A percentile compares a stretch with the other conserved stretches of the same genome.
These are phyloP conservation scores for Porodaedalea pini DNA, from an alignment of 1,284 basidiomycete genomes.

Conservation along the genomic window DNA sequence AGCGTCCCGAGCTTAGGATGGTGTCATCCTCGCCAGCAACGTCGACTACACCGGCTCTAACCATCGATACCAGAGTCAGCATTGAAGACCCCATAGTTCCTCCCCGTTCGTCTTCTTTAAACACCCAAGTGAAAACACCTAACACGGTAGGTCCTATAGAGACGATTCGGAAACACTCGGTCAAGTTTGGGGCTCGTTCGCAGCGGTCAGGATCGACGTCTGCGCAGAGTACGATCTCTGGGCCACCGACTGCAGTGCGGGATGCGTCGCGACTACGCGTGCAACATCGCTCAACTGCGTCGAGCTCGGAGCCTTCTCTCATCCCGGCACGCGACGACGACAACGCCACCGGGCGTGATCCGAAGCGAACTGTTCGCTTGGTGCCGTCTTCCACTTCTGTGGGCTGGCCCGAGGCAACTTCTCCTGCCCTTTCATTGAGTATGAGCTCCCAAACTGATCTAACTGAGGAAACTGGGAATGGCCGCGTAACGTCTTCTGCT, in stretches of 20 bases:
- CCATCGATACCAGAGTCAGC: conserved; percentile 26
- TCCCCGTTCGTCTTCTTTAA: conserved; percentile 55
- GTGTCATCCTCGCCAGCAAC: conserved; percentile 32
- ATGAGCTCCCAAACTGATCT: conserved; percentile 53
- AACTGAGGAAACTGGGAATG: conserved; percentile 32
- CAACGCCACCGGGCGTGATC: conserved; percentile 41
- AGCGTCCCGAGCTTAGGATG: conserved; percentile 17
- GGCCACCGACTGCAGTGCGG: conserved; percentile 37
- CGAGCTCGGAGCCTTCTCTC: conserved; percentile 74
- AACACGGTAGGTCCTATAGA: conserved; percentile 7
- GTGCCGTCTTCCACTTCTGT: conserved; percentile 23
- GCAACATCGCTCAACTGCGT: conserved; percentile 65
- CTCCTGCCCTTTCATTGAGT: conserved; percentile 29
- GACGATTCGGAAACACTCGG: conserved; percentile 4
- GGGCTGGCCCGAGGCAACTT: conserved; percentile 22
- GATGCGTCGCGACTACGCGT: conserved; percentile 52
- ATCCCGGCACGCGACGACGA: conserved; percentile 49
- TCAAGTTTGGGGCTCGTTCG: conserved; percentile 18
- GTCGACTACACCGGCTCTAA: conserved; percentile 32
- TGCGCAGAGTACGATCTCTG: conserved; percentile 27
- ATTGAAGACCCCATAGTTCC: conserved; percentile 43
- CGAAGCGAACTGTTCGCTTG: conserved; percentile 21
- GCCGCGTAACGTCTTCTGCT: conserved; percentile 30
- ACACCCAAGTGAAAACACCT: conserved; percentile 10
- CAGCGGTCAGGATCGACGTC: conserved; percentile 29